Base-by-base conservation (phyloP, 2,329 filamentous ascomycete genomes). In the Aspergillus caelatus region DNA sequence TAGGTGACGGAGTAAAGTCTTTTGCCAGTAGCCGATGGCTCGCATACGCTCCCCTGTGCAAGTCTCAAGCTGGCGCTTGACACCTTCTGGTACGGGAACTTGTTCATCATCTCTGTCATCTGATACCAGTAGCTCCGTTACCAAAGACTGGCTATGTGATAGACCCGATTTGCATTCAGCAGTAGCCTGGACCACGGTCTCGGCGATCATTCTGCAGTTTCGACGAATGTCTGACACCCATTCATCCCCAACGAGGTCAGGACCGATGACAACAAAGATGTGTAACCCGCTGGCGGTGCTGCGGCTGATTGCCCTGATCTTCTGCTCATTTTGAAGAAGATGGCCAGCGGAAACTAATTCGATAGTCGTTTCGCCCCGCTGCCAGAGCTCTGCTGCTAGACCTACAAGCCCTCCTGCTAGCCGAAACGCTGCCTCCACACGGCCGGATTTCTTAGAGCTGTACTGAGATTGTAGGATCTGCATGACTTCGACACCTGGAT, bases 401-500 rank as follows among this genome's bases (percentile, higher is more conserved):
- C 75, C 68, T 23, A 81, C 66, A 1, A 82, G 68, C 0, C 74
- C 66, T 4, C 72, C 69, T 0, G 74, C 72, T 30, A 76, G 72
- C 2, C 80, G 83, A 61, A 85, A 85, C 0, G 83, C 83, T 63
- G 81, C 78, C 45, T 70, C 60, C 61, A 76, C 67, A 71, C 72
- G 65, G 68, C 72, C 57, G 43, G 73, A 74, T 57, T 66, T 69
- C 64, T 74, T 78, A 36, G 52, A 55, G 11, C 12, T 55, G 30
- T 19, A 32, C 61, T 76, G 80, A 54, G 77, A 79, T 6, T 77
- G 72, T 36, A 82, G 70, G 30, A 78, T 74, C 21, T 71, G 76
- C 61, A 77, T 83, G 54, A 81, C 78, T 66, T 81, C 82, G 54
- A 79, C 72, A 52, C 79, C 83, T 6, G 79, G 81, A 66, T 81